Evolutionary conservation across 768 basidiomycete species (phyloP).

Genomic region (Calocybe gangraenosa): DNA sequence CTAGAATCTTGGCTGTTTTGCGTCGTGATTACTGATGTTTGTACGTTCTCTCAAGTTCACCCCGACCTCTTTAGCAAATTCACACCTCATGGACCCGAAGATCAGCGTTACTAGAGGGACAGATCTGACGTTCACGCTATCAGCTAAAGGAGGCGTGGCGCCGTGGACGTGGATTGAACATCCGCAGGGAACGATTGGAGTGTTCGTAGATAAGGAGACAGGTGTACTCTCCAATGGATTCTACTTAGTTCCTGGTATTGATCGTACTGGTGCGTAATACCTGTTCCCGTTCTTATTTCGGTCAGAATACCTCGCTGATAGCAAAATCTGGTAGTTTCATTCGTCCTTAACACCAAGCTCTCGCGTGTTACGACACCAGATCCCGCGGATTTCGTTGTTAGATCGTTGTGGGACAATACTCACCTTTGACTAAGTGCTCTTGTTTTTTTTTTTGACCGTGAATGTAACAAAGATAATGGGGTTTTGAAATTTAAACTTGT

Average conservation of each 20-base stretch:
- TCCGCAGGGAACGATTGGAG: conserved; percentile 48
- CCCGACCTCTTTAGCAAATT: conserved; percentile 42
- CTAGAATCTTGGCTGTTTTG: too few species aligned
- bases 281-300: not conserved
- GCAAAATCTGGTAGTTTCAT: conserved; percentile 29
- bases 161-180: conserved; percentile 61
- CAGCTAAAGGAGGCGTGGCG: conserved; percentile 50
- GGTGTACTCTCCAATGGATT: conserved; percentile 46
- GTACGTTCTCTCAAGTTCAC: conserved; percentile 40
- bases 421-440: conserved; percentile 31
- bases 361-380: conserved; percentile 33
- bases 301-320: not conserved
- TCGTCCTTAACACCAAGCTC: conserved; percentile 33
- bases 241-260: conserved; percentile 49
- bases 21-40: too few species aligned
- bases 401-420: conserved; percentile 53
- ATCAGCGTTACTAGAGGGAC: conserved; percentile 29
- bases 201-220: conserved; percentile 42
- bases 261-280: conserved; percentile 42
- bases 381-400: conserved; percentile 42
- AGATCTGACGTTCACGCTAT: conserved; percentile 45
- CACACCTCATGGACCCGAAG: conserved; percentile 45
- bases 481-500: too few species aligned
- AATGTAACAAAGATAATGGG: not conserved
- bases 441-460: not conserved